Conservation (phyloP, 2,329 filamentous ascomycete species). For the Trichoderma brevicompactum region DNA sequence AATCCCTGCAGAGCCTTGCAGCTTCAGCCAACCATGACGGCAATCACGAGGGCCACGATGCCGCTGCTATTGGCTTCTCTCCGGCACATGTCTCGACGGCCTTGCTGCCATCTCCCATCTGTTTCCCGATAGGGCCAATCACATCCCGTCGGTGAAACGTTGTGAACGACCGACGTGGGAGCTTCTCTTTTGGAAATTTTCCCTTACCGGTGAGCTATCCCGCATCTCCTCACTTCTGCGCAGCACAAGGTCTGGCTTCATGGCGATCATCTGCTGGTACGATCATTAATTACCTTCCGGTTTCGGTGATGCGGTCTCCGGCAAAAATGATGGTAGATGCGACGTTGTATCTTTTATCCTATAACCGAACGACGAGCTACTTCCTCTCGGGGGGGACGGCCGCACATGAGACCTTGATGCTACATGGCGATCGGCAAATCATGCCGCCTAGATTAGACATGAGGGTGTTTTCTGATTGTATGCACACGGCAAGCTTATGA, state of each 20-base stretch:
- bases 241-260: background rate
- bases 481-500: background rate
- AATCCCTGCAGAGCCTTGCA: conserved; percentile 23
- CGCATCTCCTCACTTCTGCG: background rate
- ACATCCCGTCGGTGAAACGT: conserved; percentile 11
- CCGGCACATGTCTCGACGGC: conserved; percentile 19
- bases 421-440: conserved; percentile 13
- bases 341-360: background rate
- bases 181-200: background rate
- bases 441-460: conserved; percentile 2
- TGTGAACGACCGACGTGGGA: background rate
- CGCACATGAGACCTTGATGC: background rate
- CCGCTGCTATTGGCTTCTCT: conserved; percentile 22
- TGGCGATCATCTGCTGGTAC: background rate
- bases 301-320: background rate
- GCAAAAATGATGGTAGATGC: conserved; percentile 1
- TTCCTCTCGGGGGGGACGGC: conserved; percentile 10
- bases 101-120: conserved; percentile 5
- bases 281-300: conserved; percentile 6
- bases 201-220: background rate
- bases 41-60: conserved; percentile 22
- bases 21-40: conserved; percentile 15
- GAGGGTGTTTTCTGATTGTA: conserved; percentile 5
- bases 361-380: conserved; percentile 8
- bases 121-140: background rate